A percentile compares a stretch with the other conserved stretches of the same genome.
phyloP scores from a whole-genome alignment of 805 yeast species.

The Starmerella stigmatis region DNA sequence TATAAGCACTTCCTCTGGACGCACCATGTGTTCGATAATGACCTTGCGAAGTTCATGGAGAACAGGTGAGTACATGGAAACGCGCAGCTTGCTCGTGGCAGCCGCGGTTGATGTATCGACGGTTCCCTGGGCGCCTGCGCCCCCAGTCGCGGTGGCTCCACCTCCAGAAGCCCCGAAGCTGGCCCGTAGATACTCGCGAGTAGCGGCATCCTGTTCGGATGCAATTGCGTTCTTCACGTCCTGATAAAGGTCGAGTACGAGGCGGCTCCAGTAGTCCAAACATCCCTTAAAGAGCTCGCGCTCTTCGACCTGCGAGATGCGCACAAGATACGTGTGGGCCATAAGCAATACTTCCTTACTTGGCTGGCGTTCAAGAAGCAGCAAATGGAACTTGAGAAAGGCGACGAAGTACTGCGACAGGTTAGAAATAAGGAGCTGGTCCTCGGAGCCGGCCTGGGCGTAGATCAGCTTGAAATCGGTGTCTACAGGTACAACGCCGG shows the following conservation, averaged over 20 bases:
- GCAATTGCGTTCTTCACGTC: conserved; percentile 77
- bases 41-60: conserved; percentile 78
- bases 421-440: conserved; percentile 91
- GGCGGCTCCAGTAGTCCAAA: conserved; percentile 84
- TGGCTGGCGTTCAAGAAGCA: conserved; percentile 38
- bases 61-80: conserved; percentile 68
- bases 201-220: conserved; percentile 59
- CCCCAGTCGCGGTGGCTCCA: conserved; percentile 15
- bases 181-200: conserved; percentile 43
- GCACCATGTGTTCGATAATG: conserved; percentile 94
- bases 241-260: conserved; percentile 70
- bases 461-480: conserved; percentile 66
- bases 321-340: conserved; percentile 71
- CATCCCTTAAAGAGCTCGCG: conserved; percentile 92
- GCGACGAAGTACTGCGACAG: conserved; percentile 87
- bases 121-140: conserved; percentile 53
- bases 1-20: conserved; percentile 95
- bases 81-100: conserved; percentile 41
- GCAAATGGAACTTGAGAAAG: conserved; percentile 70
- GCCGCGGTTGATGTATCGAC: conserved; percentile 45
- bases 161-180: conserved; percentile 31
- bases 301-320: conserved; percentile 82
- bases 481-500: conserved; percentile 56
- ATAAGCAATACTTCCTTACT: conserved; percentile 51
- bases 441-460: conserved; percentile 61